Percentiles rank a stretch among this genome's conserved stretches.
Conservation (phyloP, 345 rosid species). For the Brassica cretica region DNA sequence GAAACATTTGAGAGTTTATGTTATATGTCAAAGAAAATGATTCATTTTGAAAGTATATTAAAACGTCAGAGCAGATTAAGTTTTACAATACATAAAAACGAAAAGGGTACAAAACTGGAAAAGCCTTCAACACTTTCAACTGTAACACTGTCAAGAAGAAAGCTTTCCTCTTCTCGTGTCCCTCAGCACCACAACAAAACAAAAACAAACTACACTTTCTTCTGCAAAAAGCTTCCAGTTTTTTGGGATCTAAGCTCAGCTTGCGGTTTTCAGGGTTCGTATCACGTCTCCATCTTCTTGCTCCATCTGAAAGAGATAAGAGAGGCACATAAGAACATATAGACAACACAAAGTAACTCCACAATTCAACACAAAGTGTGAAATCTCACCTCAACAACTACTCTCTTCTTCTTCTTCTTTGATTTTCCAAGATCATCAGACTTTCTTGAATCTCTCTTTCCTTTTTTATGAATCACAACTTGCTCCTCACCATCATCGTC, state of each 20-base stretch:
- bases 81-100: neutral
- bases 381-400: constrained; percentile 69
- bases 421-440: constrained; percentile 50
- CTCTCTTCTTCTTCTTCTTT: constrained; percentile 74
- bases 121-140: neutral
- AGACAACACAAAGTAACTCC: neutral
- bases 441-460: constrained; percentile 40
- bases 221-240: neutral
- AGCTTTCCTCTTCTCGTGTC: neutral
- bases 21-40: neutral
- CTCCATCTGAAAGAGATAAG: constrained; percentile 54
- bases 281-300: constrained; percentile 55
- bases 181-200: neutral
- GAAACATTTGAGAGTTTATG: neutral
- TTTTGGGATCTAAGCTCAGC: constrained; percentile 4
- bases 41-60: neutral
- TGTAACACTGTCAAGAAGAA: constrained; percentile 5
- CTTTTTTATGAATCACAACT: constrained; percentile 46
- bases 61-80: neutral
- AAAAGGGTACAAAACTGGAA: neutral
- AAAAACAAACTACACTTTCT: neutral
- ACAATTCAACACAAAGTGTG: neutral
- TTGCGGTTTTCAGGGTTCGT: constrained; percentile 25
- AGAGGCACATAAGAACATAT: neutral
- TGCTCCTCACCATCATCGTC: constrained; percentile 49